Conservation (phyloP, 2,329 filamentous ascomycete genomes). For the Pyricularia sp. region DNA sequence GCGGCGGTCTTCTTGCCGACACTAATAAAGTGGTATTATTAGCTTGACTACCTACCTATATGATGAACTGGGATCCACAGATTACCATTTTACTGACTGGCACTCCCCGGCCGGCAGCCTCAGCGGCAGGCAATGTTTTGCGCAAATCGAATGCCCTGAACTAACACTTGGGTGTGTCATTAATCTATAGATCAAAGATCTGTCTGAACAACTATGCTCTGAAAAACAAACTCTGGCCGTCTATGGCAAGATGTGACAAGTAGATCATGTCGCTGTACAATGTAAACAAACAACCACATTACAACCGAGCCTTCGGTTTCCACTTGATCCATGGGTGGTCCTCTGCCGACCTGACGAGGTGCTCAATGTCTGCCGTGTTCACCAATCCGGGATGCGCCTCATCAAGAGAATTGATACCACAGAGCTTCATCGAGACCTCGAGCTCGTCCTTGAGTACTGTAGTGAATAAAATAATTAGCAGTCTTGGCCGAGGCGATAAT, state of each 20-base stretch:
- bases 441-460: conserved; percentile 27
- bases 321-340: conserved; percentile 5
- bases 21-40: neutral
- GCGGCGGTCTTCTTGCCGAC: neutral
- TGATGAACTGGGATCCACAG: neutral
- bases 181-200: neutral
- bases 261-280: neutral
- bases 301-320: conserved; percentile 3
- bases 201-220: neutral
- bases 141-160: neutral
- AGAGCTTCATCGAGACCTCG: conserved; percentile 26
- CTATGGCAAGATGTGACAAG: neutral
- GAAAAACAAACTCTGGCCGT: neutral
- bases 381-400: conserved; percentile 13
- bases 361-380: conserved; percentile 15
- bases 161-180: neutral
- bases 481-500: neutral
- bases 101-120: neutral
- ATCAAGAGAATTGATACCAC: conserved; percentile 15
- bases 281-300: neutral
- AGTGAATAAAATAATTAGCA: neutral
- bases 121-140: neutral
- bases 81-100: neutral
- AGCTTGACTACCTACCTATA: neutral
- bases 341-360: conserved; percentile 8